Percentiles rank a stretch among this genome's conserved stretches.
Evolutionary conservation across 768 basidiomycete species (phyloP).

Genomic region (Phylloporus arenicola): DNA sequence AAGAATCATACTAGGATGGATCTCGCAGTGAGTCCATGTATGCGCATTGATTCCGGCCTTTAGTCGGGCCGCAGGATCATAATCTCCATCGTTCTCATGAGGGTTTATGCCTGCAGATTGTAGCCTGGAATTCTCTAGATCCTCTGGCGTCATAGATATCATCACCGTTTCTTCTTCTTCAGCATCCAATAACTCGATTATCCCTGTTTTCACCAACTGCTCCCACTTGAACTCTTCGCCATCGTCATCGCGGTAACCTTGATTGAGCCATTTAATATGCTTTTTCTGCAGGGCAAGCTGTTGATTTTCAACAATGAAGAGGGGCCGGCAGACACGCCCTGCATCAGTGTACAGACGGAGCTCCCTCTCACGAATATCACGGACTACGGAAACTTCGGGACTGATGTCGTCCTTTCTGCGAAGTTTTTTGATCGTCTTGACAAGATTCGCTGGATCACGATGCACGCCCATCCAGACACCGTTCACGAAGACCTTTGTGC

Average conservation of each 20-base stretch:
- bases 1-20: conserved; percentile 98
- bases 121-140: conserved; percentile 78
- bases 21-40: conserved; percentile 98
- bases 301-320: conserved; percentile 95
- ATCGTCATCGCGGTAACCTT: conserved; percentile 54
- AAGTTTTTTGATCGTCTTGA: conserved; percentile 88
- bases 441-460: conserved; percentile 87
- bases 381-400: conserved; percentile 93
- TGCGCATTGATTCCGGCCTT: conserved; percentile 83
- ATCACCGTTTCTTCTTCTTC: conserved; percentile 99
- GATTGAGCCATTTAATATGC: conserved; percentile 69
- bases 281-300: conserved; percentile 78
- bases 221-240: conserved; percentile 73
- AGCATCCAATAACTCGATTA: conserved; percentile 92
- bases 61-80: conserved; percentile 82
- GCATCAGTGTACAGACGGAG: conserved; percentile 93
- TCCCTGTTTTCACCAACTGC: conserved; percentile 76
- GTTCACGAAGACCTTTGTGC: conserved; percentile 97
- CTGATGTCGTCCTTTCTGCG: conserved; percentile 93
- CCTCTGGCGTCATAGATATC: conserved; percentile 98
- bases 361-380: conserved; percentile 95
- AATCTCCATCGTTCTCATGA: conserved; percentile 59
- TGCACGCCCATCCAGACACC: conserved; percentile 99
- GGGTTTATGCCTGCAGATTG: conserved; percentile 56
- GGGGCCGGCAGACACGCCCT: conserved; percentile 91